Base-by-base conservation (phyloP, 164 flowering plant genomes). In the Dillenia turbinata region DNA sequence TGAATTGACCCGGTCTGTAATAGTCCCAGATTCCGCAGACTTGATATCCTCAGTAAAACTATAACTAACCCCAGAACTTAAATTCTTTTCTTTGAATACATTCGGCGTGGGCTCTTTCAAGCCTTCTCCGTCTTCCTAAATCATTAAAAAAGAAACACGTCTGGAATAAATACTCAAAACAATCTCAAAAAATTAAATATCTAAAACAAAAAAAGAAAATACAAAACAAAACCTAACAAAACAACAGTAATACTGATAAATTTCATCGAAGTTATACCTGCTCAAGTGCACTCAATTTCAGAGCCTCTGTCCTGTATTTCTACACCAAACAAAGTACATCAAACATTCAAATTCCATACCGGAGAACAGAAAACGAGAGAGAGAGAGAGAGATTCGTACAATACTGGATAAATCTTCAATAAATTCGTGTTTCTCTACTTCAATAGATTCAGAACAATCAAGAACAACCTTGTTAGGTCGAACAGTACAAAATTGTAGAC, bases 71-170 rank as follows among this genome's bases (percentile, higher is more conserved):
- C 59, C 49, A 66, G 82, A 66, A 68, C 22, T 54, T 15, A 69
- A 60, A 56, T 73, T 67, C 52, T 53, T 78, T 67, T 83, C 85
- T 70, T 78, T 73, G 69, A 78, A 87, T 57, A 89, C 81, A 72
- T 80, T 65, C 56, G 50, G 58, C 3, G 63, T 51, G 14, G 96
- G 97, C 68, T 78, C 92, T 76, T 76, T 80, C 67, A 89, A 62
- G 24, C 69, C 81, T 60, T 78, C 82, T 26, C 60, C 75, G 8
- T 51, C 75, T 55, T 89, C 92, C 97, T 91, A 65, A 70, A 73
- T 44, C 26, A 57, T 9, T 49, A 73, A 78, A 60, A 3, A 56
- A 60, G n/a, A 59, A 56, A 40, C 59, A 16, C 49, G 54, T 19
- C 14, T 11, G 47, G 13, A 9, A 59, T 19, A 52, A 52, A 14